These are phyloP conservation scores for Fusarium fracticaudum DNA, from an alignment of 2,329 filamentous ascomycete genomes.

Conservation along the genomic window DNA sequence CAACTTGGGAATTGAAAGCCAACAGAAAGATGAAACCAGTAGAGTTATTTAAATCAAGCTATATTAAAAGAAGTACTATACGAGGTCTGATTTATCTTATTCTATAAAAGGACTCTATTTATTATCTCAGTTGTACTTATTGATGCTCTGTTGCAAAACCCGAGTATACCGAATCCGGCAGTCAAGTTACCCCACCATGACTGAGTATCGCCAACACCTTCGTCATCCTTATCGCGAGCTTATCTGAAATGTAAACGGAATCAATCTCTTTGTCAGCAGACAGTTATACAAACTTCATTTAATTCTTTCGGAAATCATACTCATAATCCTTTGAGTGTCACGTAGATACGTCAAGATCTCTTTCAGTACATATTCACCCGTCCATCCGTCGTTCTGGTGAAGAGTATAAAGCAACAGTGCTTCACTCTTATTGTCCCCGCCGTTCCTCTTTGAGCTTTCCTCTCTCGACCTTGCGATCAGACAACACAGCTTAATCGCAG, in stretches of 20 bases:
- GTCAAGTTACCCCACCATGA: constrained; percentile 30
- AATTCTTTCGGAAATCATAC: not conserved
- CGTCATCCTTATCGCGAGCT: constrained; percentile 11
- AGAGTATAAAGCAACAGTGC: not conserved
- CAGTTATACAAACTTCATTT: not conserved
- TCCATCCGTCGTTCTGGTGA: not conserved
- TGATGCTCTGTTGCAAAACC: not conserved
- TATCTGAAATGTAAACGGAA: not conserved
- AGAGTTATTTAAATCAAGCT: accelerated
- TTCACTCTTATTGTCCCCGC: not conserved
- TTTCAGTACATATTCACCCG: not conserved
- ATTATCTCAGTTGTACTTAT: not conserved
- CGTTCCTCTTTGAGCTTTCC: not conserved
- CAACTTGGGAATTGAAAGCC: not conserved
- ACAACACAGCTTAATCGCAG: not conserved
- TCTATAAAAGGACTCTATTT: accelerated
- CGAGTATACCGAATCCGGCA: not conserved
- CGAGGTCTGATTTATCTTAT: too few relatives aligned
- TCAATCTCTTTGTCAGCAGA: not conserved
- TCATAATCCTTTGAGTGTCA: not conserved
- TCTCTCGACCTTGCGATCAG: not conserved
- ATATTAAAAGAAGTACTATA: not conserved
- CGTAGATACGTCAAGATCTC: accelerated
- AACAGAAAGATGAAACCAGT: not conserved
- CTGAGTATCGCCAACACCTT: constrained; percentile 23